Evolutionary conservation across 148 eudicot genomes (phyloP).

Genomic region (Silene latifolia): DNA sequence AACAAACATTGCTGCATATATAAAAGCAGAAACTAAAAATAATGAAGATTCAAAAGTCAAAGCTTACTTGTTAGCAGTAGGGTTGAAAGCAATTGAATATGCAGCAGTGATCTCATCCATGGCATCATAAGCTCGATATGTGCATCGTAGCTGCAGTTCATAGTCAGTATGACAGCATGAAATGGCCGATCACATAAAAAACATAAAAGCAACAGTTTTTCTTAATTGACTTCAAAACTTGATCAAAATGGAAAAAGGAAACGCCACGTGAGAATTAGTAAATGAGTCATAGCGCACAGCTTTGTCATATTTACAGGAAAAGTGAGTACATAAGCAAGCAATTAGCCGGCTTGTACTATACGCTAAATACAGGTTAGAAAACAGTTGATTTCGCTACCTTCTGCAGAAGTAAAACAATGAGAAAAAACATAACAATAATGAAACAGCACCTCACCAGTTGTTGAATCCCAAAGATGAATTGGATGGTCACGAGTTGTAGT

Average conservation of each 20-base stretch:
- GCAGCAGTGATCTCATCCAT: slow-evolving; percentile 99
- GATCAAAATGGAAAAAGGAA: not conserved
- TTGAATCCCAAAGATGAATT: slow-evolving; percentile 96
- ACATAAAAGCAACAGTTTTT: not conserved
- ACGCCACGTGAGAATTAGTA: not conserved
- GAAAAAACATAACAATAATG: slow-evolving; percentile 13
- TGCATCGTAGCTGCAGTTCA: slow-evolving; percentile 81
- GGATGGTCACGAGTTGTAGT: slow-evolving; percentile 97
- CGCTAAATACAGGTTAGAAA: not conserved
- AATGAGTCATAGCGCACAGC: not conserved
- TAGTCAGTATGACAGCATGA: slow-evolving; percentile 13
- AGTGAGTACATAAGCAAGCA: slow-evolving; percentile 9
- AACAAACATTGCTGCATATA: not conserved
- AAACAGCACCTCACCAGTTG: slow-evolving; percentile 85
- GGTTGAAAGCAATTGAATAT: slow-evolving; percentile 80
- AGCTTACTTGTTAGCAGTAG: slow-evolving; percentile 75
- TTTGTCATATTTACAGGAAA: not conserved
- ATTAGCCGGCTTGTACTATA: not conserved
- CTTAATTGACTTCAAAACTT: not conserved
- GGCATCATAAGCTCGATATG: slow-evolving; percentile 94
- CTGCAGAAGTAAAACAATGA: not conserved
- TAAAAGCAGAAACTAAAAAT: not conserved
- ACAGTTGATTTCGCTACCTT: not conserved
- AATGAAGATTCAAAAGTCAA: slow-evolving; percentile 4
- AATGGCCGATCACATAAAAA: not conserved